These are phyloP conservation scores for Trichoderma pleuroti DNA, from an alignment of 2,329 filamentous ascomycete genomes.

Conservation along the genomic window DNA sequence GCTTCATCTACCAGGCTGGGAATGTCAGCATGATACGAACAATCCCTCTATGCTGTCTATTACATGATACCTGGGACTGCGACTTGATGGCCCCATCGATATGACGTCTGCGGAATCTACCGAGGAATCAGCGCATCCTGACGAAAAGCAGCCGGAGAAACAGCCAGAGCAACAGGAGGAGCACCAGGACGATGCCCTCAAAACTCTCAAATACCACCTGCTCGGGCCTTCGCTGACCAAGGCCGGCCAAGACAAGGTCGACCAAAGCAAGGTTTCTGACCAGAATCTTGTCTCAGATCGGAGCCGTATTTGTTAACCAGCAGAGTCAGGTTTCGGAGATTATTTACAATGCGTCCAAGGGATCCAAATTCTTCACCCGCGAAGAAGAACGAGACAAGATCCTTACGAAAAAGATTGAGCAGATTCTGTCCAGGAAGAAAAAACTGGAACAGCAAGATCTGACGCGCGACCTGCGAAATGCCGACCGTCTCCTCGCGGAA, in stretches of 20 bases:
- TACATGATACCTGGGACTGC: neutral
- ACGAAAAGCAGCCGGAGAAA: constrained; percentile 31
- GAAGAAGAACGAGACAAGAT: constrained; percentile 79
- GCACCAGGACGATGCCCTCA: constrained; percentile 35
- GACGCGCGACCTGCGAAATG: constrained; percentile 66
- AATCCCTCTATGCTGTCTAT: neutral
- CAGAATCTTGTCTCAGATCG: neutral
- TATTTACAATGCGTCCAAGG: constrained; percentile 95
- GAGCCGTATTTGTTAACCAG: neutral
- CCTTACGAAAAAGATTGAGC: constrained; percentile 80
- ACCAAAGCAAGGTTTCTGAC: constrained; percentile 71
- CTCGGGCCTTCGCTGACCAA: constrained; percentile 91
- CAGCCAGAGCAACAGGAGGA: neutral
- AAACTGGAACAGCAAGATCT: constrained; percentile 75
- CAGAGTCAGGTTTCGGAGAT: constrained; percentile 78
- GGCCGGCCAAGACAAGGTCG: constrained; percentile 87
- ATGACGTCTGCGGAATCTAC: constrained; percentile 18
- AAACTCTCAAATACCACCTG: constrained; percentile 81
- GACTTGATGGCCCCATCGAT: constrained; percentile 3
- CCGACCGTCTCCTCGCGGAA: constrained; percentile 76
- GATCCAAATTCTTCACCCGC: constrained; percentile 92
- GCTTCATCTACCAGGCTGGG: neutral
- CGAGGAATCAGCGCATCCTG: neutral
- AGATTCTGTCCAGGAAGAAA: constrained; percentile 70
- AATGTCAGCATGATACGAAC: neutral